Conservation (phyloP, 345 rosid species). For the Physaria fendleri region DNA sequence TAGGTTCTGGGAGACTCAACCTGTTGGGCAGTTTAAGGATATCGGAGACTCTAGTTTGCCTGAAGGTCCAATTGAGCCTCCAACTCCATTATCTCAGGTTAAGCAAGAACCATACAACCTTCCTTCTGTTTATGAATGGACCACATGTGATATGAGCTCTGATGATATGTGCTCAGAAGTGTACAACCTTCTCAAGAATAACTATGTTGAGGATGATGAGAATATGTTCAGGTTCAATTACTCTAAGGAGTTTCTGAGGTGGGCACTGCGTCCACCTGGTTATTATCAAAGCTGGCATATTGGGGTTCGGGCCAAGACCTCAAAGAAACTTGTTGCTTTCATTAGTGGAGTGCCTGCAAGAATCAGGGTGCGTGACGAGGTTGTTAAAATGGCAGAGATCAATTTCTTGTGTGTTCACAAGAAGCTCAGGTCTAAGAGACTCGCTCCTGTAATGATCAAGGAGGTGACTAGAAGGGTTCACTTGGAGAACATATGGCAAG, state of each 20-base stretch:
- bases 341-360: conserved; percentile 88
- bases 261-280: conserved; percentile 91
- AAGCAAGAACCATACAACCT: conserved; percentile 92
- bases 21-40: conserved; percentile 82
- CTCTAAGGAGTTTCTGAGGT: conserved; percentile 85
- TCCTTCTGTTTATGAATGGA: conserved; percentile 73
- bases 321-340: conserved; percentile 83
- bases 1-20: conserved; percentile 94
- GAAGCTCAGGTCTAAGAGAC: conserved; percentile 90
- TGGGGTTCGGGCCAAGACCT: conserved; percentile 79
- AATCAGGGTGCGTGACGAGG: conserved; percentile 66
- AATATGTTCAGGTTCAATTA: conserved; percentile 96
- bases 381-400: conserved; percentile 88
- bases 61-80: conserved; percentile 72
- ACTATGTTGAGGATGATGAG: conserved; percentile 93
- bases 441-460: conserved; percentile 96
- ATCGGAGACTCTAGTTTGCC: conserved; percentile 60
- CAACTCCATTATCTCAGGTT: conserved; percentile 61
- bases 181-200: conserved; percentile 63
- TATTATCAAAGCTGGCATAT: conserved; percentile 80
- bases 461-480: conserved; percentile 93
- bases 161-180: conserved; percentile 80
- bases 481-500: conserved; percentile 93
- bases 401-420: conserved; percentile 94
- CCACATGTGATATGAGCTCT: conserved; percentile 70